Evolutionary conservation across 1,284 basidiomycete genomes (phyloP), one percentile per base, ranked within the genome.

Genomic region (Microbotryum intermedium): DNA sequence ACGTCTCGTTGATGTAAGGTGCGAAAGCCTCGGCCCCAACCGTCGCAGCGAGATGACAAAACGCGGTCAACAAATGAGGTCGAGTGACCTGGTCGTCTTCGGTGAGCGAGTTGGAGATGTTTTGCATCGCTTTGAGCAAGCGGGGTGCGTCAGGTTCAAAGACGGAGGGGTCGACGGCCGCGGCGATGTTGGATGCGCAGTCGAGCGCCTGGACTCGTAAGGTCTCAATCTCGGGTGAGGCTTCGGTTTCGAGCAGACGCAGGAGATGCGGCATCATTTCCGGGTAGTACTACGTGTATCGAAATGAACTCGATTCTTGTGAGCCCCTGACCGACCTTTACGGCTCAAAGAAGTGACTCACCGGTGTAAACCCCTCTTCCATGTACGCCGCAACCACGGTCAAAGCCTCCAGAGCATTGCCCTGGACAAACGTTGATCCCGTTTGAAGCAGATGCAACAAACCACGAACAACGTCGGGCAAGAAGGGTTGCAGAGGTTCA

Each of bases 121-220:
- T 16, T 4, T 59, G 57, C 30, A 59, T 53, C 16, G 42, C 43
- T 4, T 29, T 30, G 44, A 59, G 46, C 9, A 59, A 46, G 20
- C 57, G 51, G 1, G 23, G 2, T 11, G 57, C 57, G 23, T 59
- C 57, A 8, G 57, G 57, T 2, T 44, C 30, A 4, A 51, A 53
- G 46, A 53, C 25, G 57, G 30, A 42, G 11, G 52, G 50, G 39
- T 59, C 45, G n/a, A 59, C 57, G 18, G 51, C 46, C 10, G 44
- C 51, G 47, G 45, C 57, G 46, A 59, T 59, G 20, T 30, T 28
- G 21, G 57, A 46, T 21, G 57, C 51, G 39, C 51, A 53, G 52
- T 59, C 57, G 45, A 59, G 50, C 9, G 57, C 57, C 9, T 50
- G 47, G 25, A 51, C 57, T 39, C 57, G 57, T 34, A 59, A 47